These are phyloP conservation scores for Colletotrichum ledebouriae DNA, from an alignment of 2,329 filamentous ascomycete species.

Conservation along the genomic window DNA sequence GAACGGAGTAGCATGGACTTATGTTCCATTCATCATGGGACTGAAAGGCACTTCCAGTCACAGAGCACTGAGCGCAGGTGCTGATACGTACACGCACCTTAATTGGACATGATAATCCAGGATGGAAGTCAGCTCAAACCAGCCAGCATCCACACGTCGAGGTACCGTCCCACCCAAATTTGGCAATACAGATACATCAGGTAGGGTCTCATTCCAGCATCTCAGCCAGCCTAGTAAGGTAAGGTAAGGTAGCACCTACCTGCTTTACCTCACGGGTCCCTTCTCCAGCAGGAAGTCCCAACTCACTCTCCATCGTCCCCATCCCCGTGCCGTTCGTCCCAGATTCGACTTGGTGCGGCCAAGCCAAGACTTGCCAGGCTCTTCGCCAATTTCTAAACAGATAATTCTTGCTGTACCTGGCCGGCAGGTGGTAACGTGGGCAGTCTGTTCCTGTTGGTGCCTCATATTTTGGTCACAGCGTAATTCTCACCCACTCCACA, in stretches of 20 bases:
- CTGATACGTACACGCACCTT: conserved; percentile 29
- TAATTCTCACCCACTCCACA: not conserved
- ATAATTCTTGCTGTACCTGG: not conserved
- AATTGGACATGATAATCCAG: conserved; percentile 30
- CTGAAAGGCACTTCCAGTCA: not conserved
- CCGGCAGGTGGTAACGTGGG: conserved; percentile 6
- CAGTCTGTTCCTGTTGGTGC: conserved; percentile 32
- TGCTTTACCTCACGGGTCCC: too few species aligned
- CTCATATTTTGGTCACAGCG: conserved; percentile 30
- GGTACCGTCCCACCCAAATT: too few species aligned
- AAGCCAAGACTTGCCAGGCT: conserved; percentile 36
- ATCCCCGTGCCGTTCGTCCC: conserved; percentile 20
- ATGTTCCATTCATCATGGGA: conserved; percentile 8
- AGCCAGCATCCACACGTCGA: not conserved
- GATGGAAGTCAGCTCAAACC: conserved; percentile 23
- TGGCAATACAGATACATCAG: too few species aligned
- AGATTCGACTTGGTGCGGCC: conserved; percentile 28
- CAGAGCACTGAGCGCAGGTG: not conserved
- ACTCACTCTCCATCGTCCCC: conserved; percentile 1
- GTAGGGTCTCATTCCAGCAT: too few species aligned
- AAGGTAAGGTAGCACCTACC: too few species aligned
- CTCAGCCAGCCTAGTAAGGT: too few species aligned
- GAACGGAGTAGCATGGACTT: too few species aligned
- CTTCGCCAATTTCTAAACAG: conserved; percentile 28
- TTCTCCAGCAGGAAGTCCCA: too few species aligned